Evolutionary conservation across 192 early-diverging fungal species (phyloP).

Genomic region (Pilobolus umbonatus): DNA sequence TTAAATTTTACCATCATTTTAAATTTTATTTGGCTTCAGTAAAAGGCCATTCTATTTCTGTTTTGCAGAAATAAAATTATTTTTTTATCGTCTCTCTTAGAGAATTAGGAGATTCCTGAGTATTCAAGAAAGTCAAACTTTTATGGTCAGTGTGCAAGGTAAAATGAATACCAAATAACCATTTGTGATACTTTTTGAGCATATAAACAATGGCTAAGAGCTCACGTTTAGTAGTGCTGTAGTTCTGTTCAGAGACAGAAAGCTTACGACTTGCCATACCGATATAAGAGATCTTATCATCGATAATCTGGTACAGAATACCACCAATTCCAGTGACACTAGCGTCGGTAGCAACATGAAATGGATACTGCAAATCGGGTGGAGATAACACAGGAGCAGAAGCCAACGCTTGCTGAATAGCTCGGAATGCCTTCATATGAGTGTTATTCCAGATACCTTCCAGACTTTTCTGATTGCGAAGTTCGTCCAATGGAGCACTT

Average conservation of each 20-base stretch:
- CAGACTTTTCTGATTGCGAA: not conserved
- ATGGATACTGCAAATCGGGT: constrained; percentile 16
- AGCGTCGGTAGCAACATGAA: constrained; percentile 34
- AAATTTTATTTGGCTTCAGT: too few species aligned
- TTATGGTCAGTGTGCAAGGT: constrained; percentile 36
- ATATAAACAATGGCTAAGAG: not conserved
- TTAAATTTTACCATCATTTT: too few species aligned
- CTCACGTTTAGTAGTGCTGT: not conserved
- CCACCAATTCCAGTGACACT: constrained; percentile 34
- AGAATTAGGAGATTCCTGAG: constrained; percentile 12
- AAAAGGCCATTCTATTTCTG: too few species aligned
- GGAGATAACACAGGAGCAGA: constrained; percentile 17
- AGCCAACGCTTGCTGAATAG: not conserved
- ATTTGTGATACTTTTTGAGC: constrained; percentile 32
- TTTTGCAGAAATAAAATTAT: too few species aligned
- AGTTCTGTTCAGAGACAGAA: not conserved
- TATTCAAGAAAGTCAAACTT: constrained; percentile 26
- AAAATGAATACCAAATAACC: constrained; percentile 30
- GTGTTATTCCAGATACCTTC: not conserved
- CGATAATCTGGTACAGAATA: constrained; percentile 25
- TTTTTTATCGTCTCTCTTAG: too few species aligned
- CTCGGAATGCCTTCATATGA: not conserved
- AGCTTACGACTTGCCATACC: not conserved
- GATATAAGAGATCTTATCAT: not conserved
- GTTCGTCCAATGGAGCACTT: constrained; percentile 21